These are phyloP conservation scores for Lichtheimia hyalospora DNA, from an alignment of 371 early-diverging fungal genomes.

Conservation along the genomic window DNA sequence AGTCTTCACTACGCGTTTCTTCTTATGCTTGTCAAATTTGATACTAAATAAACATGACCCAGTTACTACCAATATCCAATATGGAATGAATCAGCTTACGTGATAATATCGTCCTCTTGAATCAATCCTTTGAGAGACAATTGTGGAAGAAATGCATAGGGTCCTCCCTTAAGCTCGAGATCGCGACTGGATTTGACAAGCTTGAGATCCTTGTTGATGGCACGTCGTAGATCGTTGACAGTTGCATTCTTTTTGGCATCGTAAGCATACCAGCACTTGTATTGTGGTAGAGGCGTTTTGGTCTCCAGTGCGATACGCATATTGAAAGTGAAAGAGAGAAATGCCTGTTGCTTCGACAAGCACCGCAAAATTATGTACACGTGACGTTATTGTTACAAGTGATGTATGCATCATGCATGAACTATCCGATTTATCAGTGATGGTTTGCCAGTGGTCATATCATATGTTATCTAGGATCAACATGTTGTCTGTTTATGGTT, in stretches of 20 bases:
- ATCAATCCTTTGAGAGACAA: neutral
- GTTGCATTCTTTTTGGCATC: neutral
- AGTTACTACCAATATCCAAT: neutral
- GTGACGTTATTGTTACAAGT: too few species aligned
- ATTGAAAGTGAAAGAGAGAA: neutral
- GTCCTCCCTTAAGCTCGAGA: neutral
- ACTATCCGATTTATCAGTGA: too few species aligned
- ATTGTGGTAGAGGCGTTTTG: neutral
- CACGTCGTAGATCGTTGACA: neutral
- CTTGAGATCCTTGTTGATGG: neutral
- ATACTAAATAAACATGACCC: neutral
- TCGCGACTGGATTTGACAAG: neutral
- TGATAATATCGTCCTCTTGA: neutral
- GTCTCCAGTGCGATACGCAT: neutral
- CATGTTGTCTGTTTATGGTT: too few species aligned
- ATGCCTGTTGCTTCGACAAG: too few species aligned
- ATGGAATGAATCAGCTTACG: neutral
- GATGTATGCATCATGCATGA: too few species aligned
- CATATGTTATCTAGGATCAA: too few species aligned
- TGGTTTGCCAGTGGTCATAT: too few species aligned
- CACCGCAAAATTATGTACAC: too few species aligned
- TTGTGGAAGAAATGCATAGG: neutral
- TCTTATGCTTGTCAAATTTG: slow-evolving; percentile 1
- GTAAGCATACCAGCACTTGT: slow-evolving; percentile 1
- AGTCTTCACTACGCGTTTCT: neutral